These are phyloP conservation scores for Buddleja alternifolia DNA, from an alignment of 257 asterid genomes.

Conservation along the genomic window DNA sequence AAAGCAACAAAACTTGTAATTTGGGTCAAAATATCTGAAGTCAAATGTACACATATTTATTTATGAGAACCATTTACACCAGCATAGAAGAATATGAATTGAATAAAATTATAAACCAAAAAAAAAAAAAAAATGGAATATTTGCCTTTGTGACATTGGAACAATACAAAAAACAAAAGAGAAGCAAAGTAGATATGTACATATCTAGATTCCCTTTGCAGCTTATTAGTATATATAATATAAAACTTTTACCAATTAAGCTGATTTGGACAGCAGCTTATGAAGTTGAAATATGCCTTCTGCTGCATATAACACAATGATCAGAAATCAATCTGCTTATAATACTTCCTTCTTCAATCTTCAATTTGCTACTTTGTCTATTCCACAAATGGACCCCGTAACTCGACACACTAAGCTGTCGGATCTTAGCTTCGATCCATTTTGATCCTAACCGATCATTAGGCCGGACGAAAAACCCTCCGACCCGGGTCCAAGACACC, in stretches of 20 bases:
- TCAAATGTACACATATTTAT: not conserved
- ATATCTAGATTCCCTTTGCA: not conserved
- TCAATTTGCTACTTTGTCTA: conserved; percentile 40
- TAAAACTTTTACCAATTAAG: not conserved
- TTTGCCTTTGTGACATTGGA: not conserved
- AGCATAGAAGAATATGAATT: not conserved
- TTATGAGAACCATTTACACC: conserved; percentile 17
- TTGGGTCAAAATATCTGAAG: conserved; percentile 34
- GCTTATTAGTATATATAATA: no score
- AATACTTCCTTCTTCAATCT: conserved; percentile 76
- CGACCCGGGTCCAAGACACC: conserved; percentile 56
- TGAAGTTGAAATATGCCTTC: conserved; percentile 17
- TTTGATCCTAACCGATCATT: conserved; percentile 18
- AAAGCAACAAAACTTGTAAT: no score
- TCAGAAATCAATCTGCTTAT: conserved; percentile 51
- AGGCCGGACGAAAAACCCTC: conserved; percentile 42
- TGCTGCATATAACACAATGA: conserved; percentile 59
- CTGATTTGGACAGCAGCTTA: not conserved
- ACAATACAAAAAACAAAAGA: no score
- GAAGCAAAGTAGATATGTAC: not conserved
- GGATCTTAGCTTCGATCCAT: conserved; percentile 55
- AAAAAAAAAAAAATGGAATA: not conserved
- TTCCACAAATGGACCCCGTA: conserved; percentile 87
- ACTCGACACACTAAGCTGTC: conserved; percentile 37
- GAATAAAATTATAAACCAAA: not conserved